Percentiles rank a stretch among this genome's conserved stretches.
These are phyloP conservation scores for Diaporthe helianthi DNA, from an alignment of 2,329 filamentous ascomycete species.

Conservation along the genomic window DNA sequence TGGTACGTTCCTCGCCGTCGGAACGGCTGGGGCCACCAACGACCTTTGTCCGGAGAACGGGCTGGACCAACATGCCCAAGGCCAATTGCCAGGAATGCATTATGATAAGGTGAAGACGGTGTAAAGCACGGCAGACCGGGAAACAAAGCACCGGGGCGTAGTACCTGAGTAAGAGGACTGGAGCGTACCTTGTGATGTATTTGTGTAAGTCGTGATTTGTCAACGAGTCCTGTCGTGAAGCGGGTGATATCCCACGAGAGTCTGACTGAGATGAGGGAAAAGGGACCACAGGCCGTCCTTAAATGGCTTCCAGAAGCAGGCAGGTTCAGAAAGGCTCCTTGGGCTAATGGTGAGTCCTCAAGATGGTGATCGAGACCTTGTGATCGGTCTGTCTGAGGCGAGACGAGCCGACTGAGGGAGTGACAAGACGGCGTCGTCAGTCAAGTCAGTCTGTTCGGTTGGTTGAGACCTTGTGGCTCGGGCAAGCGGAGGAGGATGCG, in stretches of 20 bases:
- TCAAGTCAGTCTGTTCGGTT: slow-evolving; percentile 25
- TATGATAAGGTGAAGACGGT: neutral
- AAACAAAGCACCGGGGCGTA: slow-evolving; percentile 15
- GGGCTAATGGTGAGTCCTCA: neutral
- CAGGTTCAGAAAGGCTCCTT: neutral
- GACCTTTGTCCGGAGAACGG: slow-evolving; percentile 7
- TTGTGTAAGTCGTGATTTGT: slow-evolving; percentile 13
- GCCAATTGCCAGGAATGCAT: slow-evolving; percentile 14
- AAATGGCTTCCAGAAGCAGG: slow-evolving; percentile 22
- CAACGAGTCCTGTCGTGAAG: neutral
- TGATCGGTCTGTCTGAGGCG: slow-evolving; percentile 34
- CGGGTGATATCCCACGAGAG: neutral
- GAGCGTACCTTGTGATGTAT: slow-evolving; percentile 9
- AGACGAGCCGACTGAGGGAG: slow-evolving; percentile 35
- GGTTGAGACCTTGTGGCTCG: slow-evolving; percentile 30
- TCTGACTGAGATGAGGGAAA: neutral
- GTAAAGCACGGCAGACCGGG: neutral
- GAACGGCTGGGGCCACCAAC: neutral
- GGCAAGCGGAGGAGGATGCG: neutral
- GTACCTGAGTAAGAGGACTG: too few species aligned
- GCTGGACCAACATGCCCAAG: slow-evolving; percentile 4
- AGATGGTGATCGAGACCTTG: slow-evolving; percentile 3
- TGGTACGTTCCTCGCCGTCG: slow-evolving; percentile 23
- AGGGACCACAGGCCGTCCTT: neutral
- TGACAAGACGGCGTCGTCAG: slow-evolving; percentile 37